Evolutionary conservation across 2,329 filamentous ascomycete species (phyloP).

Genomic region (Colletotrichum sojae): DNA sequence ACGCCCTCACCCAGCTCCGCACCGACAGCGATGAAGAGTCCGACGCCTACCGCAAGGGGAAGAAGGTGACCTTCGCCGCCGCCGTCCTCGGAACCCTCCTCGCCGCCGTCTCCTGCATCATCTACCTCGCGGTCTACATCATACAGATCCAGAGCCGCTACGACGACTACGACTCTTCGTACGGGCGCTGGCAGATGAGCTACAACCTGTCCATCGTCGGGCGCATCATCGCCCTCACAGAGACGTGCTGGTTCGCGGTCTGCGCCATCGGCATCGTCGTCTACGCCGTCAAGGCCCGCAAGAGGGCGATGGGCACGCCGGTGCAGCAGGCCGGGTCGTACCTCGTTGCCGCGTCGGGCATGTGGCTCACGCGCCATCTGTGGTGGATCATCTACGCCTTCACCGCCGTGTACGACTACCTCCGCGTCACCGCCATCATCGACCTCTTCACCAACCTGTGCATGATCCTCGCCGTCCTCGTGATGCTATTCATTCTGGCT

Average conservation of each 20-base stretch:
- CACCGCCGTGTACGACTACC: background rate
- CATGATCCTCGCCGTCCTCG: slow-evolving; percentile 45
- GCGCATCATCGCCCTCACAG: background rate
- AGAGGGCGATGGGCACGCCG: slow-evolving; percentile 16
- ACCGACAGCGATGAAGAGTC: background rate
- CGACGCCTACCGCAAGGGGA: background rate
- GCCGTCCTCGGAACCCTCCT: slow-evolving; percentile 2
- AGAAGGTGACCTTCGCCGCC: slow-evolving; percentile 3
- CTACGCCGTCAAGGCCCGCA: slow-evolving; percentile 25
- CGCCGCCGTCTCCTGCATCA: slow-evolving; percentile 13
- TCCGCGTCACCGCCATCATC: slow-evolving; percentile 39
- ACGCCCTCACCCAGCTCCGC: slow-evolving; percentile 22
- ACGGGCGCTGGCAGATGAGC: background rate
- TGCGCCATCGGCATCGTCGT: slow-evolving; percentile 22
- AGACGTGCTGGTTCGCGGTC: background rate
- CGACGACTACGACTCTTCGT: background rate
- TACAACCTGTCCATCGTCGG: background rate
- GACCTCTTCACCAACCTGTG: slow-evolving; percentile 45
- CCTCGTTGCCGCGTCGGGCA: slow-evolving; percentile 43
- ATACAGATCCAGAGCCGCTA: background rate
- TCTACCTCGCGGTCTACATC: slow-evolving; percentile 24
- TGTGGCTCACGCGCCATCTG: slow-evolving; percentile 46
- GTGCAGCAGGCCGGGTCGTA: slow-evolving; percentile 43
- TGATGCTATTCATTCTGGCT: slow-evolving; percentile 47
- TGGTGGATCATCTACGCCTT: slow-evolving; percentile 43